Evolutionary conservation across 2,329 filamentous ascomycete genomes (phyloP).

Genomic region (Cordyceps cateniannulata): DNA sequence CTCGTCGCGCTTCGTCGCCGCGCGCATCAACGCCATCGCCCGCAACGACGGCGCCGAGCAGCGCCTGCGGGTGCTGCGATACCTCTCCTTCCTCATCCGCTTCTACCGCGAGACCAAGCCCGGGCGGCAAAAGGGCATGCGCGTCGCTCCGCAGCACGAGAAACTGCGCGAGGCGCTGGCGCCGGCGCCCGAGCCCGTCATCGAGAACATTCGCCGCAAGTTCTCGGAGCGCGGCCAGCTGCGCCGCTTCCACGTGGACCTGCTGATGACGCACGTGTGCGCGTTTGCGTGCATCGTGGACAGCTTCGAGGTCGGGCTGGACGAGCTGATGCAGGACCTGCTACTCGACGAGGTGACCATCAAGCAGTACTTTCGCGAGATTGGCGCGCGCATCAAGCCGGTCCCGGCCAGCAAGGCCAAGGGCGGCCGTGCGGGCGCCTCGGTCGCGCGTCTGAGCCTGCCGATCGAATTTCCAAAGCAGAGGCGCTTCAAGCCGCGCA

Average conservation of each 20-base stretch:
- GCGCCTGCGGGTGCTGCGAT: constrained; percentile 53
- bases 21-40: constrained; percentile 49
- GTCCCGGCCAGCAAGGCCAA: constrained; percentile 53
- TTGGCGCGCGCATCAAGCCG: constrained; percentile 62
- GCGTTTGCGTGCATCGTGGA: constrained; percentile 66
- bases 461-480: constrained; percentile 78
- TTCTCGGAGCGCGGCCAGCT: constrained; percentile 61
- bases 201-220: constrained; percentile 61
- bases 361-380: constrained; percentile 65
- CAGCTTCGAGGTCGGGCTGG: constrained; percentile 65
- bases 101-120: constrained; percentile 44
- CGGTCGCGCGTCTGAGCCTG: constrained; percentile 65
- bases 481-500: constrained; percentile 23
- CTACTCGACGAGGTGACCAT: constrained; percentile 65
- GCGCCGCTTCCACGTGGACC: constrained; percentile 64
- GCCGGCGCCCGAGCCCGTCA: constrained; percentile 53
- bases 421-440: constrained; percentile 38
- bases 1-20: constrained; percentile 58
- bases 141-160: constrained; percentile 52
- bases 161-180: constrained; percentile 52
- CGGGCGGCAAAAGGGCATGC: constrained; percentile 40
- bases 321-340: constrained; percentile 64
- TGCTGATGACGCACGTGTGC: constrained; percentile 67
- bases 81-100: constrained; percentile 50
- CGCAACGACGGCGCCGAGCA: constrained; percentile 38